Percentiles rank a stretch among this genome's conserved stretches.
Evolutionary conservation across 768 basidiomycete genomes (phyloP).

Genomic region (Auricularia cornea): DNA sequence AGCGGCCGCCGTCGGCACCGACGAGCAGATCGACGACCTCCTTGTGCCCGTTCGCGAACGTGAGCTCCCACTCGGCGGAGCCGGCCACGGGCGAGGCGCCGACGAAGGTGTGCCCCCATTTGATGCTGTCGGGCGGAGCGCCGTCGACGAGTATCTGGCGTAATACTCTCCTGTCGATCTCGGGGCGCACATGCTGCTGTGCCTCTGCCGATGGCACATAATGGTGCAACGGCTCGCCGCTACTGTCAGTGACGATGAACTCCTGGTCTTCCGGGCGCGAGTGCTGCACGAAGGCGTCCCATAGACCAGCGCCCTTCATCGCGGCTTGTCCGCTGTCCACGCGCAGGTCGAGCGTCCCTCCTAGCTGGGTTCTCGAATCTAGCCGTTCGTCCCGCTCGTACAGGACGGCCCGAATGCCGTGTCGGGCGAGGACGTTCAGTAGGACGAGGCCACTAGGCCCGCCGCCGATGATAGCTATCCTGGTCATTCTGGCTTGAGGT

Average conservation of each 20-base stretch:
- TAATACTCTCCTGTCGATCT: neutral
- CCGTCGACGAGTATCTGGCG: constrained; percentile 11
- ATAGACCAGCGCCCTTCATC: constrained; percentile 13
- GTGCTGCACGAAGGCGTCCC: constrained; percentile 11
- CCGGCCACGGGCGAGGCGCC: neutral
- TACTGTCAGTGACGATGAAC: constrained; percentile 8
- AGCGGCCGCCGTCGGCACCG: constrained; percentile 36
- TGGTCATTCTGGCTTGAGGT: too few species aligned
- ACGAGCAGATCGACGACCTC: constrained; percentile 18
- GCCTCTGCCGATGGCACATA: neutral
- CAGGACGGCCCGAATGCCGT: constrained; percentile 12
- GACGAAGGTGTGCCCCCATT: constrained; percentile 4
- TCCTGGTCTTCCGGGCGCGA: constrained; percentile 13
- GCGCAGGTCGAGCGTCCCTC: constrained; percentile 21
- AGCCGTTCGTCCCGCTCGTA: constrained; percentile 16
- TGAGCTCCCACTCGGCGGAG: neutral
- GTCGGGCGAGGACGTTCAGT: constrained; percentile 17
- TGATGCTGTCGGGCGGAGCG: constrained; percentile 3
- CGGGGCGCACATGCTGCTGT: neutral
- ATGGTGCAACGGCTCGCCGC: neutral
- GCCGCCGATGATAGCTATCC: constrained; percentile 16
- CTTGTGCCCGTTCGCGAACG: neutral
- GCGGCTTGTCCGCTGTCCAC: constrained; percentile 16
- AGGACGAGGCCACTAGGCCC: constrained; percentile 21
- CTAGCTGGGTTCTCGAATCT: constrained; percentile 8